phyloP scores from a whole-genome alignment of 202 grass and related monocot species.

The Brachypodium distachyon region DNA sequence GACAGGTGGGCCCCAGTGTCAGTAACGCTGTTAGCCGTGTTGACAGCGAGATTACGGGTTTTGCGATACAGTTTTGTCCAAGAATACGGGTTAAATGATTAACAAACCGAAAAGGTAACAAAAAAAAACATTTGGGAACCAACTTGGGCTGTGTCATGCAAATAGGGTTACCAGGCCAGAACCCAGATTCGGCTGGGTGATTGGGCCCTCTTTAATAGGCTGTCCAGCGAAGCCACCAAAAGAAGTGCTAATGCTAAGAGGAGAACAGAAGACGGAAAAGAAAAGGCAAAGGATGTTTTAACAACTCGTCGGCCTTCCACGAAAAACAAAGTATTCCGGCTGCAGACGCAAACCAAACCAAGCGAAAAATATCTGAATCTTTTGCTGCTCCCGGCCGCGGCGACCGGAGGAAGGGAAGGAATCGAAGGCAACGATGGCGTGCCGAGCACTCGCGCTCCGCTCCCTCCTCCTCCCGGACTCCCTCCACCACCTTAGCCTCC shows the following conservation, averaged over 20 bases:
- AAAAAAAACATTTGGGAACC: no score
- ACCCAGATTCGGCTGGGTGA: no score
- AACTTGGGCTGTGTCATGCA: no score
- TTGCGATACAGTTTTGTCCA: no score
- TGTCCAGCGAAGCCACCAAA: neutral
- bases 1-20: no score
- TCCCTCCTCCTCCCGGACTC: slow-evolving; percentile 21
- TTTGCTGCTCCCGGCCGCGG: slow-evolving; percentile 17
- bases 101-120: no score
- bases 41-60: no score
- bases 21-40: no score
- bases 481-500: slow-evolving; percentile 4
- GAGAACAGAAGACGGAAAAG: neutral
- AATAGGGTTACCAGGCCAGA: neutral
- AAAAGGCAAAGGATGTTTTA: neutral
- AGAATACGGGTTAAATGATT: no score
- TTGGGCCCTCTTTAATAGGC: neutral
- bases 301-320: slow-evolving; percentile 28
- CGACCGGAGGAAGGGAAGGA: slow-evolving; percentile 1
- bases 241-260: neutral
- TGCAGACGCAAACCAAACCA: neutral
- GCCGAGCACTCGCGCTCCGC: slow-evolving; percentile 33
- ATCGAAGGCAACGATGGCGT: slow-evolving; percentile 26
- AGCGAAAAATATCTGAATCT: slow-evolving; percentile 27
- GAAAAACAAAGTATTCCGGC: neutral